A percentile compares a stretch with the other conserved stretches of the same genome.
Conservation (phyloP, 495 filamentous ascomycete species). For the Penicillium manginii region DNA sequence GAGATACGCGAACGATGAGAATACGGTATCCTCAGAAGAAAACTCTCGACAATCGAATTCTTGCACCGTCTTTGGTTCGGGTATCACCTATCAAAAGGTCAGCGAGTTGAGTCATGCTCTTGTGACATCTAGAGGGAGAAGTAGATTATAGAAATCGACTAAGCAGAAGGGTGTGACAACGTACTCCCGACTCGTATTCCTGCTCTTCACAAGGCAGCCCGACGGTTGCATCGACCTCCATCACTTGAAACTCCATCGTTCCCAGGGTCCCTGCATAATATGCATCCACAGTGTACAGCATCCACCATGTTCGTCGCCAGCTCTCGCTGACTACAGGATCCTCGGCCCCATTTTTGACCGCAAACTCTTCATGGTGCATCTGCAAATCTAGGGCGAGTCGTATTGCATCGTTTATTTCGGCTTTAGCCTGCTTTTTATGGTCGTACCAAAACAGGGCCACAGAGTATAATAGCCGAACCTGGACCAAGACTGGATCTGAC, state of each 20-base stretch:
- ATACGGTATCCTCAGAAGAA: slow-evolving; percentile 60
- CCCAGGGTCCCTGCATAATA: slow-evolving; percentile 36
- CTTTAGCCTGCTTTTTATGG: slow-evolving; percentile 25
- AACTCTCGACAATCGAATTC: slow-evolving; percentile 76
- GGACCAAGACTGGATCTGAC: slow-evolving; percentile 41
- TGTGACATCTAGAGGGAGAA: not conserved
- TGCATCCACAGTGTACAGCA: slow-evolving; percentile 34
- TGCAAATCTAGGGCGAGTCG: slow-evolving; percentile 43
- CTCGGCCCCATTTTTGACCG: slow-evolving; percentile 17
- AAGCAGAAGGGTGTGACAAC: slow-evolving; percentile 28
- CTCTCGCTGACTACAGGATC: slow-evolving; percentile 31
- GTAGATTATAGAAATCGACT: not conserved
- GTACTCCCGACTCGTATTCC: slow-evolving; percentile 67
- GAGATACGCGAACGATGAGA: slow-evolving; percentile 79
- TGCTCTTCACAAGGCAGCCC: slow-evolving; percentile 77
- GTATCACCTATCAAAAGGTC: slow-evolving; percentile 56
- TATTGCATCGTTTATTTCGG: slow-evolving; percentile 26
- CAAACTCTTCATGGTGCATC: slow-evolving; percentile 29
- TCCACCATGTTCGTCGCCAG: slow-evolving; percentile 47
- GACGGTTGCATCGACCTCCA: slow-evolving; percentile 59
- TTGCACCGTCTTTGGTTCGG: slow-evolving; percentile 60
- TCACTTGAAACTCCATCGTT: slow-evolving; percentile 51
- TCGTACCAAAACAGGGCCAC: slow-evolving; percentile 39
- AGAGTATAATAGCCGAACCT: slow-evolving; percentile 37
- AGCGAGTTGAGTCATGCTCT: not conserved